phyloP scores from a whole-genome alignment of 495 filamentous ascomycete species.

The Daldinia childiae region DNA sequence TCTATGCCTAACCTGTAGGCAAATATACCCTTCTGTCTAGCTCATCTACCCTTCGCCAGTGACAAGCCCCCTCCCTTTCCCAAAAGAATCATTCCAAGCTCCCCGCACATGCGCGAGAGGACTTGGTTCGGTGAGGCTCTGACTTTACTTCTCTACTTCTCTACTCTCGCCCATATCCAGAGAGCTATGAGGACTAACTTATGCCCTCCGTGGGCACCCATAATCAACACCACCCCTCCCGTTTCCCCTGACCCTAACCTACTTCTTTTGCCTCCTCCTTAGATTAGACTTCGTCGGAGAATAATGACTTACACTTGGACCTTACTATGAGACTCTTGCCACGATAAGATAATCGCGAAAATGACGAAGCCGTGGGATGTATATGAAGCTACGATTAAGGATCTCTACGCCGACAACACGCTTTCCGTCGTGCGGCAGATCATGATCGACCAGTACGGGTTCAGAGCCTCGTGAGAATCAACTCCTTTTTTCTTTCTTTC shows the following conservation, averaged over 20 bases:
- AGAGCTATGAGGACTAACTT: constrained; percentile 6
- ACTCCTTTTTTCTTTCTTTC: background rate
- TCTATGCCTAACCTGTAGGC: background rate
- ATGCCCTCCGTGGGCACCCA: background rate
- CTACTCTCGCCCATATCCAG: background rate
- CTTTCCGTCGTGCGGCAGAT: constrained; percentile 53
- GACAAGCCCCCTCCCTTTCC: constrained; percentile 3
- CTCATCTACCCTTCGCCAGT: background rate
- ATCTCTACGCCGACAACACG: constrained; percentile 54
- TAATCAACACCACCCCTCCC: background rate
- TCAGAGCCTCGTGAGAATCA: constrained; percentile 57
- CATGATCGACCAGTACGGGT: constrained; percentile 54
- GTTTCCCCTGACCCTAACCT: background rate
- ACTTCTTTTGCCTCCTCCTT: constrained; percentile 2
- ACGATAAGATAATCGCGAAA: constrained; percentile 4
- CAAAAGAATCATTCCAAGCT: constrained; percentile 5
- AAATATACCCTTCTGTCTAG: background rate
- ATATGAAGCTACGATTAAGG: constrained; percentile 50
- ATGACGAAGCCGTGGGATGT: constrained; percentile 59
- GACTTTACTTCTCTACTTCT: background rate
- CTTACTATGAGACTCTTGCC: background rate
- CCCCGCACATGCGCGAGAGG: constrained; percentile 12
- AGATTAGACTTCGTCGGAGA: background rate
- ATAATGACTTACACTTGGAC: background rate
- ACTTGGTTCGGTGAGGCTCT: constrained; percentile 34